Evolutionary conservation across 2,329 filamentous ascomycete genomes (phyloP).

Genomic region (Aspergillus udagawae): DNA sequence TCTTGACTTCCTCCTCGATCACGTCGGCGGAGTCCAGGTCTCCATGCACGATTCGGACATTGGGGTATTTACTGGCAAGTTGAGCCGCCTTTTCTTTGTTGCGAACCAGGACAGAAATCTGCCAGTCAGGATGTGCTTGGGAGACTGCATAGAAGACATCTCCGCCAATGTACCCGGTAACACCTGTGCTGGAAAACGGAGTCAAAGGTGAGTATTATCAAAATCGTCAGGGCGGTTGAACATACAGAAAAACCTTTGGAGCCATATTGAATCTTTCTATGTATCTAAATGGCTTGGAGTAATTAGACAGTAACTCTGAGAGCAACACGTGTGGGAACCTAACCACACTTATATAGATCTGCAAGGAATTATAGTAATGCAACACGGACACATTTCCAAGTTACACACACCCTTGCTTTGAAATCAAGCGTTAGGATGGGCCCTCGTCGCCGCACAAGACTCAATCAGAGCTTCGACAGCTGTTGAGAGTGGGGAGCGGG

Average conservation of each 20-base stretch:
- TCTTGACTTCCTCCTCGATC: constrained; percentile 42
- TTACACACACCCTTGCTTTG: constrained; percentile 3
- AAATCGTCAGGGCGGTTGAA: neutral
- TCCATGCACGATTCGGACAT: constrained; percentile 40
- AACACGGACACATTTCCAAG: neutral
- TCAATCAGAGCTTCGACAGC: neutral
- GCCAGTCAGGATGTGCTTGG: constrained; percentile 46
- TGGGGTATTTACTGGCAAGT: constrained; percentile 37
- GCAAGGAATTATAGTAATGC: neutral
- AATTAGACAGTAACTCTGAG: neutral
- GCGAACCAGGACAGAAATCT: constrained; percentile 43
- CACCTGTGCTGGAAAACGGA: constrained; percentile 41
- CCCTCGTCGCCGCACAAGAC: neutral
- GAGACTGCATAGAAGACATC: constrained; percentile 46
- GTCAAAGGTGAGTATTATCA: neutral
- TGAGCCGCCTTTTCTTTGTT: constrained; percentile 41
- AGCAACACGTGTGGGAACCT: neutral
- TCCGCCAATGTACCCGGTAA: constrained; percentile 53
- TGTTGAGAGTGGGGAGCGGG: neutral
- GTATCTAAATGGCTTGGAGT: neutral
- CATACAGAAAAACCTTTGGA: neutral
- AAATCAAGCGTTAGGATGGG: neutral
- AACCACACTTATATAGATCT: neutral
- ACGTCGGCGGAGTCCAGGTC: constrained; percentile 40
- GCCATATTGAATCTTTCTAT: neutral